Percentiles rank a stretch among this genome's conserved stretches.
Evolutionary conservation across 768 basidiomycete species (phyloP).

Genomic region (Mycena galopus): DNA sequence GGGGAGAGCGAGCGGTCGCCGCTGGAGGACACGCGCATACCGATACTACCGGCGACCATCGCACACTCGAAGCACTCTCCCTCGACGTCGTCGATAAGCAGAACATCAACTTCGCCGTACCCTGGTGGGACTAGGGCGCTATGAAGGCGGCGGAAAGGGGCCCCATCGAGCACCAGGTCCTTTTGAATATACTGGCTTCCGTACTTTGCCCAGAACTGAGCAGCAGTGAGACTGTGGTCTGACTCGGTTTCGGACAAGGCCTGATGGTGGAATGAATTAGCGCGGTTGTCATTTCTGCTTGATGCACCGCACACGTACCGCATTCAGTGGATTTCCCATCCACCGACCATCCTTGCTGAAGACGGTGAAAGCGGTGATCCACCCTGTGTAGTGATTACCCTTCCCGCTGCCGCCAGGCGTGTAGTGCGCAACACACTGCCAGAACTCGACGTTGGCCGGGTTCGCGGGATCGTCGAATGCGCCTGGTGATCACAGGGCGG

Average conservation of each 20-base stretch:
- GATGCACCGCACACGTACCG: not conserved
- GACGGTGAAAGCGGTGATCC: not conserved
- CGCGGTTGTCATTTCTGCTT: too few relatives aligned
- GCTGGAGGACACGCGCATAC: slow-evolving; percentile 30
- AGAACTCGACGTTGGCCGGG: not conserved
- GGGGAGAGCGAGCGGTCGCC: slow-evolving; percentile 45
- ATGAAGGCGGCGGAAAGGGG: slow-evolving; percentile 25
- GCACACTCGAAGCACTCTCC: slow-evolving; percentile 23
- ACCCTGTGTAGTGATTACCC: not conserved
- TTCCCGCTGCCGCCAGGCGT: not conserved
- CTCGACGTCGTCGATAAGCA: slow-evolving; percentile 35
- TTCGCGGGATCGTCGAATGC: not conserved
- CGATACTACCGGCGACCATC: slow-evolving; percentile 37
- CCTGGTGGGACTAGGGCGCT: slow-evolving; percentile 29
- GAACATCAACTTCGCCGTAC: slow-evolving; percentile 33
- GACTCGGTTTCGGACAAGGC: not conserved
- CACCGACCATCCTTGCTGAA: not conserved
- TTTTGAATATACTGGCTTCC: not conserved
- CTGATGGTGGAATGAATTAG: too few relatives aligned
- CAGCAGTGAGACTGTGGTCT: not conserved
- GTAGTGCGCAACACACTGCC: not conserved
- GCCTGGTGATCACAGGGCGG: not conserved
- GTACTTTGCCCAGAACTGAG: slow-evolving; percentile 6
- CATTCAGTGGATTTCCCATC: not conserved
- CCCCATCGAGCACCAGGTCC: slow-evolving; percentile 24